Evolutionary conservation across 2,329 filamentous ascomycete genomes (phyloP).

Genomic region (Neofusicoccum sp.): DNA sequence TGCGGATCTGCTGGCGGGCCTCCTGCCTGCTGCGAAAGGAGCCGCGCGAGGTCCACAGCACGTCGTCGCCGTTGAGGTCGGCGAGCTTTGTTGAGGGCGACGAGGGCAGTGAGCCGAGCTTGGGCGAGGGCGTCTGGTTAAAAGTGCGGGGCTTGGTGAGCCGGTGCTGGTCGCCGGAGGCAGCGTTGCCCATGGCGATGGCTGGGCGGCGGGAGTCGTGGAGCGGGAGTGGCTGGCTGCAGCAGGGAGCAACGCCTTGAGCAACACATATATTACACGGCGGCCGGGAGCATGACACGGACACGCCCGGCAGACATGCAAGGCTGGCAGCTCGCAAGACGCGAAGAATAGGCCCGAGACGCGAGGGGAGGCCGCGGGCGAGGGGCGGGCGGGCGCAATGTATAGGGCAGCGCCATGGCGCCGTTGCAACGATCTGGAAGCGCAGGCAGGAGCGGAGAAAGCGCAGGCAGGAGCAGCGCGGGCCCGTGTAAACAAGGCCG

Average conservation of each 20-base stretch:
- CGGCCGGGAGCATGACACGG: constrained; percentile 3
- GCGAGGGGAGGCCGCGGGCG: background rate
- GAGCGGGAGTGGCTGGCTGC: constrained; percentile 3
- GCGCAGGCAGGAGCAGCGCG: background rate
- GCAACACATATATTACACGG: background rate
- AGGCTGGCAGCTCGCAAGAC: background rate
- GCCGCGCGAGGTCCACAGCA: constrained; percentile 17
- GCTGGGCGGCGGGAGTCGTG: constrained; percentile 11
- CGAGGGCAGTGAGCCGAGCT: background rate
- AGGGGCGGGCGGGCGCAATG: background rate
- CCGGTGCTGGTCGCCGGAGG: background rate
- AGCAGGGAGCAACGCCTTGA: background rate
- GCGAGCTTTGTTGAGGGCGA: background rate
- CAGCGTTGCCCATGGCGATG: constrained; percentile 13
- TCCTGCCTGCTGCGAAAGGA: constrained; percentile 28
- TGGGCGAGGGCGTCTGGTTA: constrained; percentile 11
- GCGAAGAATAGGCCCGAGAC: background rate
- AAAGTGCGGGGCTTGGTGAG: constrained; percentile 16
- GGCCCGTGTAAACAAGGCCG: background rate
- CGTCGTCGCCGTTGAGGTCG: constrained; percentile 12
- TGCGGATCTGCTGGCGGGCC: constrained; percentile 33
- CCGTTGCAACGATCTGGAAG: background rate
- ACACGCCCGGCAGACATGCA: background rate
- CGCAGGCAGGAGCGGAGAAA: background rate
- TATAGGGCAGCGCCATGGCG: background rate